phyloP scores from a whole-genome alignment of 495 filamentous ascomycete genomes.

The Thozetella sp. region DNA sequence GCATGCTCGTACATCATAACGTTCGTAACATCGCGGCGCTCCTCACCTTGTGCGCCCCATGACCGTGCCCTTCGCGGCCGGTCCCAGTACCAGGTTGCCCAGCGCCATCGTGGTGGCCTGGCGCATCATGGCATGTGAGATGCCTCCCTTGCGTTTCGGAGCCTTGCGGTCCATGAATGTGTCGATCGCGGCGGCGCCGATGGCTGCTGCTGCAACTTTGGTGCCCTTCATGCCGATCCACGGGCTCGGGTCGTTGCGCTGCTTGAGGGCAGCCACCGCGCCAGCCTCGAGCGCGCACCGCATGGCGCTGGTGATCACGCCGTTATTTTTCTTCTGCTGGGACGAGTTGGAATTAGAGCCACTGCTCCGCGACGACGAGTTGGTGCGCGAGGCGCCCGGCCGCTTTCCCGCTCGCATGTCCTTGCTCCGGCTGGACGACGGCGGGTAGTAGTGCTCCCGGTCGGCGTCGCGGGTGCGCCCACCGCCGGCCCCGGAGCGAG shows the following conservation, averaged over 20 bases:
- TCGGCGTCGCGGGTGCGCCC: not conserved
- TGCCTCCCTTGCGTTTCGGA: slow-evolving; percentile 24
- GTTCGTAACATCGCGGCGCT: not conserved
- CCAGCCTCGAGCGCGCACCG: slow-evolving; percentile 22
- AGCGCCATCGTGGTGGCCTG: slow-evolving; percentile 22
- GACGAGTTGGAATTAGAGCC: not conserved
- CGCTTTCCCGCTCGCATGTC: not conserved
- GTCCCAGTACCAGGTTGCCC: slow-evolving; percentile 18
- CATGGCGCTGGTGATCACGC: slow-evolving; percentile 14
- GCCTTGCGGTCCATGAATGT: slow-evolving; percentile 20
- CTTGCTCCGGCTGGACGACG: not conserved
- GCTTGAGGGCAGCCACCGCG: slow-evolving; percentile 25
- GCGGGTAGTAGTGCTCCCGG: not conserved
- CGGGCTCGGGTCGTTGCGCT: slow-evolving; percentile 20
- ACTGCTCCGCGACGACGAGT: not conserved
- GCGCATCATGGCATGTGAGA: slow-evolving; percentile 21
- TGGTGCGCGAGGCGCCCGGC: not conserved
- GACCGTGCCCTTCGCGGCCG: slow-evolving; percentile 5
- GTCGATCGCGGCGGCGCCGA: slow-evolving; percentile 29
- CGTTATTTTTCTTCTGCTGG: slow-evolving; percentile 5
- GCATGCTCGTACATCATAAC: not conserved
- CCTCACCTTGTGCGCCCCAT: not conserved
- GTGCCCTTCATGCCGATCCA: slow-evolving; percentile 26
- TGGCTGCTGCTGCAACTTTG: slow-evolving; percentile 23
- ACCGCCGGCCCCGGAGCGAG: not conserved